Base-by-base conservation (phyloP, 441 rosid species). In the Theobroma grandiflorum region DNA sequence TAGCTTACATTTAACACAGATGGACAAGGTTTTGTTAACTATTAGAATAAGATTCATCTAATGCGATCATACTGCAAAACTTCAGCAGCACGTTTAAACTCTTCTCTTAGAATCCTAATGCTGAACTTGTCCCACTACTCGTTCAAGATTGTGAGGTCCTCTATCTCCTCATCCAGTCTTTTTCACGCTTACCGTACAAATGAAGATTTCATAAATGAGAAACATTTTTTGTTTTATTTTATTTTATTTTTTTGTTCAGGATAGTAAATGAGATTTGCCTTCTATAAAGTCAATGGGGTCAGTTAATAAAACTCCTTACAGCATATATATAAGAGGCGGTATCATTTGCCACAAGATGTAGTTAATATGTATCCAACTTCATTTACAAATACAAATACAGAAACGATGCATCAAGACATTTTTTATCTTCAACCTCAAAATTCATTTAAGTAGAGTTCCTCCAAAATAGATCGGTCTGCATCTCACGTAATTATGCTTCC, bases 81-180 rank as follows among this genome's bases (percentile, higher is more conserved):
- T 69, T 87, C 80, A 3, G 99, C 99, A 16, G 98, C 98, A 9
- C 99, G 92, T 84, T 96, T 98, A 26, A 96, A 96, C 88, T 96
- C 99, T 86, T 93, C 99, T 80, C 98, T 88, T 79, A 96, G 81
- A 79, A 94, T 98, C 84, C 87, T 82, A 70, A 96, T 92, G 89
- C 97, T 94, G 85, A 80, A 88, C 87, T 91, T 94, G 82, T 94
- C 98, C 80, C 31, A 96, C 99, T 16, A 96, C 98, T 64, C 98
- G 91, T 4, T 98, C 99, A 62, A 96, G 92, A 79, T 96, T 98
- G 63, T 96, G 99, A 66, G 89, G 82, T 69, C 78, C 88, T 88
- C 95, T 42, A 96, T 83, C 99, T 91, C 79, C 98, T 91, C 38
- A 98, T 95, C 99, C 99, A 94, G 82, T 93, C 96, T 77, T 96